Percentiles rank a stretch among this genome's conserved stretches.
phyloP scores from a whole-genome alignment of 352 stramenopile species.

The Globisporangium cederbergense region DNA sequence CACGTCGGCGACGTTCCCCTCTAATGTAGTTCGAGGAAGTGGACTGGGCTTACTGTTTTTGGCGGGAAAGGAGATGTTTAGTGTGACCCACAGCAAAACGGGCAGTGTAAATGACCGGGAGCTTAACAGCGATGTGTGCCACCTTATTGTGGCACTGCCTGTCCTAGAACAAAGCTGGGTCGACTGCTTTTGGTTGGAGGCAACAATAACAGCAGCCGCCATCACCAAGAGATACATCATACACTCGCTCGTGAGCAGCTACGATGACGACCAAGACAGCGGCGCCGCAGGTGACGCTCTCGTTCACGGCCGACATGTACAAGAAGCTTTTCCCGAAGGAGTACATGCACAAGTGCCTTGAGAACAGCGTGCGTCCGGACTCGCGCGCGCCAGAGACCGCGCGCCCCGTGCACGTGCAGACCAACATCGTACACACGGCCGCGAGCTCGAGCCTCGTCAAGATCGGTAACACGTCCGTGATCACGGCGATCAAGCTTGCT shows the following conservation, averaged over 20 bases:
- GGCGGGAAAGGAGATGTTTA: not conserved
- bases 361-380: conserved; percentile 57
- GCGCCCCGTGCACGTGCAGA: conserved; percentile 62
- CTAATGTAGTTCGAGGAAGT: not conserved
- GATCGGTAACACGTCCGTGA: conserved; percentile 65
- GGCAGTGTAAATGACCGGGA: no score
- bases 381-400: conserved; percentile 41
- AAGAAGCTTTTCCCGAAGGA: conserved; percentile 71
- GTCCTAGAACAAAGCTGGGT: no score
- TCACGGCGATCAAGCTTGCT: conserved; percentile 69
- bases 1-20: not conserved
- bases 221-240: not conserved
- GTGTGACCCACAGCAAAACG: not conserved
- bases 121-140: not conserved
- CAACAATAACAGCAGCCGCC: no score
- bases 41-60: not conserved
- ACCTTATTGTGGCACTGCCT: not conserved
- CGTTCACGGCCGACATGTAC: conserved; percentile 69
- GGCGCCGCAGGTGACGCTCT: conserved; percentile 24
- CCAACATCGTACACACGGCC: conserved; percentile 55
- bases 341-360: conserved; percentile 64
- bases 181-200: not conserved
- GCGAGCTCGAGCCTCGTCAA: conserved; percentile 75
- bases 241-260: not conserved
- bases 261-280: conserved; percentile 5